Percentiles rank a stretch among this genome's conserved stretches.
Evolutionary conservation across 2,329 filamentous ascomycete genomes (phyloP).

Genomic region (Trichoderma aggressivum): DNA sequence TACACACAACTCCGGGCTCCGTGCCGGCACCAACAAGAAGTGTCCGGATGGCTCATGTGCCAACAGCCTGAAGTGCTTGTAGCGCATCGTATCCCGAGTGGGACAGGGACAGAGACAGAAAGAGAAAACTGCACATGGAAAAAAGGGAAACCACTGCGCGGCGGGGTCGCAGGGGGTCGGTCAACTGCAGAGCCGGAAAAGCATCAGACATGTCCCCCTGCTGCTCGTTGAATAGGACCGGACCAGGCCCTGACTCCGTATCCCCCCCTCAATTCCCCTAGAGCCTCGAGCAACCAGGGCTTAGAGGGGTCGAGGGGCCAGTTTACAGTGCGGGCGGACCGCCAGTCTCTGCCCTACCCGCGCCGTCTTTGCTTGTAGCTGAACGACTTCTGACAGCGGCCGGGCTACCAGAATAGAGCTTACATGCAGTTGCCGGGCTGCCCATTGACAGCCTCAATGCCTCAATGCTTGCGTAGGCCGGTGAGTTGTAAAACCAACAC

Average conservation of each 20-base stretch:
- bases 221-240: neutral
- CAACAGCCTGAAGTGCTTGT: neutral
- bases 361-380: neutral
- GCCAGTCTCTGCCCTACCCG: slow-evolving; percentile 6
- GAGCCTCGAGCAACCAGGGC: neutral
- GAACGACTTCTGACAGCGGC: neutral
- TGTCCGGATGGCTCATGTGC: neutral
- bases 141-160: neutral
- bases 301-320: neutral
- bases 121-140: neutral
- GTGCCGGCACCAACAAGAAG: neutral
- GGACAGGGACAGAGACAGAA: neutral
- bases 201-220: neutral
- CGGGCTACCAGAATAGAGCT: neutral
- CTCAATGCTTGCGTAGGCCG: neutral
- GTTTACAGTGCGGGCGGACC: slow-evolving; percentile 6
- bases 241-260: slow-evolving; percentile 1
- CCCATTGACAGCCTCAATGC: neutral
- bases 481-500: neutral
- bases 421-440: neutral
- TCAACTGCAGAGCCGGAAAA: neutral
- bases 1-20: neutral
- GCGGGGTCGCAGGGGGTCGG: slow-evolving; percentile 2
- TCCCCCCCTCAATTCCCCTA: neutral
- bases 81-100: neutral